A percentile compares a stretch with the other conserved stretches of the same genome.
Evolutionary conservation across 2,329 filamentous ascomycete genomes (phyloP).

Genomic region (Sclerotinia spermophila): DNA sequence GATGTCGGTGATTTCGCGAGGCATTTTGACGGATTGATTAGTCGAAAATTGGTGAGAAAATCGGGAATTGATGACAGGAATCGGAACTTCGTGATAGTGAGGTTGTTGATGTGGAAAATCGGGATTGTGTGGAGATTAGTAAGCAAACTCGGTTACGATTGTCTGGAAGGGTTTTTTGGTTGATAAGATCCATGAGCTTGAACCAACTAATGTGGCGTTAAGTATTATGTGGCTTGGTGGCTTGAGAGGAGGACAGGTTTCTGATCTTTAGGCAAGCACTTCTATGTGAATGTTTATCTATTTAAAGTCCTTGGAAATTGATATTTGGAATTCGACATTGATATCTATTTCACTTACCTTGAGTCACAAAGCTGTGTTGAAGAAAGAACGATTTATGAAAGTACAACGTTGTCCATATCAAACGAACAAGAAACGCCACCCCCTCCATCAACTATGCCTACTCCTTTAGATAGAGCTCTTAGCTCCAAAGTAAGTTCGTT

Average conservation of each 20-base stretch:
- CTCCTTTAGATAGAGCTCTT: conserved; percentile 63
- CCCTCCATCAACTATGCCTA: conserved; percentile 54
- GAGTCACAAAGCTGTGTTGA: neutral
- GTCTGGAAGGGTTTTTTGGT: conserved; percentile 10
- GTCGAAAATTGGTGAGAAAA: conserved; percentile 25
- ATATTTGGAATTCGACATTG: neutral
- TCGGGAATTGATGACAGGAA: conserved; percentile 15
- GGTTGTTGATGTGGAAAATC: conserved; percentile 19
- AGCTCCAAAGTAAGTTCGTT: conserved; percentile 59
- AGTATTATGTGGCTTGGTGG: neutral
- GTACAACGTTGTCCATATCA: neutral
- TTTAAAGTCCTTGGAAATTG: neutral
- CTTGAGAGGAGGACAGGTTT: neutral
- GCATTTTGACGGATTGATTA: conserved; percentile 72
- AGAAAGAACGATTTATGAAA: neutral
- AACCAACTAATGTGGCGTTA: neutral
- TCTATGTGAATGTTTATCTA: neutral
- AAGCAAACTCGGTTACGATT: conserved; percentile 21
- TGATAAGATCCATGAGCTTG: neutral
- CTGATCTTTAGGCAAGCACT: conserved; percentile 2
- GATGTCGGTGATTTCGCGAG: conserved; percentile 96
- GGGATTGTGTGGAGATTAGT: conserved; percentile 24
- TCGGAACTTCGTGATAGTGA: conserved; percentile 19
- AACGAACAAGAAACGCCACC: conserved; percentile 8
- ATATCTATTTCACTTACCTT: neutral